Evolutionary conservation across 768 basidiomycete species (phyloP).

Genomic region (Leccinum incarnatum): DNA sequence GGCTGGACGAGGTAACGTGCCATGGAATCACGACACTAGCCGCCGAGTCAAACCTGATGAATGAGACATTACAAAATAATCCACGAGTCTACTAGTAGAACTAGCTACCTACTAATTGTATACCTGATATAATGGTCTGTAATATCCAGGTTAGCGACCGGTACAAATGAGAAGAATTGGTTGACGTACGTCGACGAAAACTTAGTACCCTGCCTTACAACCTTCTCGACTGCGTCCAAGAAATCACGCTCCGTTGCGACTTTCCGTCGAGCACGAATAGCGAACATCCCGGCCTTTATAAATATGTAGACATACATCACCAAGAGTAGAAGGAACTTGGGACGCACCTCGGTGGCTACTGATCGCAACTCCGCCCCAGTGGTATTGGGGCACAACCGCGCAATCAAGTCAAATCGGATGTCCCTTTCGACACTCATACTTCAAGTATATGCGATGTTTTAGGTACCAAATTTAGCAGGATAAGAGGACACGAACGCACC

Average conservation of each 20-base stretch:
- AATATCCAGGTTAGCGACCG: constrained; percentile 7
- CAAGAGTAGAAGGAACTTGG: constrained; percentile 36
- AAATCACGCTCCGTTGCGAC: constrained; percentile 98
- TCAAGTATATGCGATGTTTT: background rate
- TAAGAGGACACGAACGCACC: constrained; percentile 44
- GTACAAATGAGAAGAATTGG: background rate
- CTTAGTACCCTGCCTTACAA: constrained; percentile 95
- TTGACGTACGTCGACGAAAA: constrained; percentile 90
- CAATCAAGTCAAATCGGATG: constrained; percentile 97
- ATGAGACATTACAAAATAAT: constrained; percentile 14
- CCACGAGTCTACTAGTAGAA: constrained; percentile 7
- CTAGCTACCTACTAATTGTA: constrained; percentile 66
- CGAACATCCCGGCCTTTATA: constrained; percentile 98
- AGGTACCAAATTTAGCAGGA: background rate
- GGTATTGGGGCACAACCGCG: constrained; percentile 94
- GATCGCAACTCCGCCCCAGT: constrained; percentile 98
- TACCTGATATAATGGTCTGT: constrained; percentile 86
- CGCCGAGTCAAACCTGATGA: background rate
- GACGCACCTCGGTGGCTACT: constrained; percentile 87
- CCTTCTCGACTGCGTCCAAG: constrained; percentile 97
- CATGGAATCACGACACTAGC: background rate
- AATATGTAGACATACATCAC: constrained; percentile 88
- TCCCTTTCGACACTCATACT: constrained; percentile 98
- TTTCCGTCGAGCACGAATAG: constrained; percentile 93
- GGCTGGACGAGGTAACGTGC: background rate